Base-by-base conservation (phyloP, 108 stramenopile species). In the Cylindrotheca fusiformis region DNA sequence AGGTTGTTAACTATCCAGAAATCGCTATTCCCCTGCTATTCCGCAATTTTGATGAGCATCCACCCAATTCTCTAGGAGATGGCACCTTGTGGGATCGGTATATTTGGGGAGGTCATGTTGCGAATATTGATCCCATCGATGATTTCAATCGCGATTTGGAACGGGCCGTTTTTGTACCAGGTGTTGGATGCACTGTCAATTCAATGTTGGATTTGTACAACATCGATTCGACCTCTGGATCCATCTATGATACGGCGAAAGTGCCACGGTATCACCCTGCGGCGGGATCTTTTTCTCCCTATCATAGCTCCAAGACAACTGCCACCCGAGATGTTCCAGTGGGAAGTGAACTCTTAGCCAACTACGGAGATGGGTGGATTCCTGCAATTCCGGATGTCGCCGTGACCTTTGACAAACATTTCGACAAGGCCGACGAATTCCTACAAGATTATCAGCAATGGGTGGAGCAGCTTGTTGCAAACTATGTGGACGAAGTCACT, bases 301-400 rank as follows among this genome's bases (percentile, higher is more conserved):
- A 86, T 60, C 75, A 88, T 65, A 44, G 51, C 25, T 49, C 81
- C 0, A 26, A 36, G 10, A 75, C 90, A 18, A 65, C 26, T 24
- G 56, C 81, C 8, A 24, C 25, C 1, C 48, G 44, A 22, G 47
- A 55, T 18, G 62, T 87, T 21, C 51, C 48, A 17, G 71, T 83
- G 17, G 90, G 90, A 14, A 52, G 60, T 10, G 90, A 91, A 67
- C 74, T 91, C 18, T 79, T 83, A 60, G 87, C 85, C 14, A 64
- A 62, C 50, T 91, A 91, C 60, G 90, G 90, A 12, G 55, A 65
- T 1, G 25, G 68, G 23, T 91, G 82, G 82, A 82, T 90, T 62
- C 82, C 77, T 2, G 41, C 32, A 27, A 76, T 78, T 55, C 75
- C 78, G 1, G 65, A 52, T 48, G 70, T 65, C 0, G 62, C 70